These are phyloP conservation scores for Ceratocystis diversiconidia DNA, from an alignment of 2,329 filamentous ascomycete genomes.

Conservation along the genomic window DNA sequence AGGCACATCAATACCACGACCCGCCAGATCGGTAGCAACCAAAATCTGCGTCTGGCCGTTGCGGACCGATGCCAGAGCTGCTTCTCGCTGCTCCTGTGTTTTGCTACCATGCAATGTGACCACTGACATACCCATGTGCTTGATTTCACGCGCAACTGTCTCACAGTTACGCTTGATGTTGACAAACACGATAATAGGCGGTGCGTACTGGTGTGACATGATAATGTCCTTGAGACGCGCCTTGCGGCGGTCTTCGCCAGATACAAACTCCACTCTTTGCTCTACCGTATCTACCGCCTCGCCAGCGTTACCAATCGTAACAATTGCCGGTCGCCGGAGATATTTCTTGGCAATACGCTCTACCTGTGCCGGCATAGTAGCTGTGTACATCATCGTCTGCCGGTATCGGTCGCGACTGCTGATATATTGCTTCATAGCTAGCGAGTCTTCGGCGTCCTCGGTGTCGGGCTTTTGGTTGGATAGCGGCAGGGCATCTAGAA, in stretches of 20 bases:
- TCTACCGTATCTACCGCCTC: conserved; percentile 97
- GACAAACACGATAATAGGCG: conserved; percentile 97
- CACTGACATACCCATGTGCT: conserved; percentile 76
- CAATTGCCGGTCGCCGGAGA: conserved; percentile 77
- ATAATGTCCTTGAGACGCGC: conserved; percentile 89
- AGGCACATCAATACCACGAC: conserved; percentile 91
- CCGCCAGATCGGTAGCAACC: conserved; percentile 89
- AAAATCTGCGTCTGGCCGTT: conserved; percentile 71
- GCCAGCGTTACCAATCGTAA: conserved; percentile 85
- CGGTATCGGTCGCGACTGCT: conserved; percentile 68
- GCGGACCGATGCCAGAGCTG: conserved; percentile 72
- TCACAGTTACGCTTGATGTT: conserved; percentile 99
- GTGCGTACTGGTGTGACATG: conserved; percentile 59
- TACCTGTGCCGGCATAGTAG: conserved; percentile 85
- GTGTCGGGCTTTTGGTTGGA: conserved; percentile 89
- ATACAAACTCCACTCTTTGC: conserved; percentile 83
- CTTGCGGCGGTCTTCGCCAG: conserved; percentile 90
- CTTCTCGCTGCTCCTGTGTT: conserved; percentile 94
- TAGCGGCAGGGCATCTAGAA: conserved; percentile 84
- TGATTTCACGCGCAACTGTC: conserved; percentile 84
- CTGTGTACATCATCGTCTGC: conserved; percentile 99
- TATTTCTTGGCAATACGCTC: conserved; percentile 97
- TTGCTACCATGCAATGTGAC: conserved; percentile 92
- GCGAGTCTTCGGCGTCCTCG: conserved; percentile 75
- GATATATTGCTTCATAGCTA: conserved; percentile 69